Percentiles rank a stretch among this genome's conserved stretches.
These are phyloP conservation scores for Heritiera littoralis DNA, from an alignment of 345 rosid species.

Conservation along the genomic window DNA sequence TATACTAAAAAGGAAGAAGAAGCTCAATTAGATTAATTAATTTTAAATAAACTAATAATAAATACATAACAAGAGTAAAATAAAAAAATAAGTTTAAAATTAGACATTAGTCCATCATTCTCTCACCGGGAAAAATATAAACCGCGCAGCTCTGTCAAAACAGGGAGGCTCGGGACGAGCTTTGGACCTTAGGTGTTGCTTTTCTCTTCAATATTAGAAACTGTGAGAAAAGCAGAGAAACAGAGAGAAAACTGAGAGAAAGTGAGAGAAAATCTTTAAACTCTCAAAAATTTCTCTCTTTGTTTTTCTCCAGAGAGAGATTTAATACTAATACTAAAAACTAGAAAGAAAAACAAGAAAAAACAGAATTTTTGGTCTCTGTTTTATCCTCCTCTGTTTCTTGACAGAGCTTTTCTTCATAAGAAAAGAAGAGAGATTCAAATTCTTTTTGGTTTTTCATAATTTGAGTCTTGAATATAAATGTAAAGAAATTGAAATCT, in stretches of 20 bases:
- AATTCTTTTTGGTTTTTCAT: not conserved
- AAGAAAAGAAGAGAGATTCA: not conserved
- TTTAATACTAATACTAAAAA: not conserved
- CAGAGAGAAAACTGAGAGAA: slow-evolving; percentile 38
- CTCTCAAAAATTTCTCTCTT: slow-evolving; percentile 22
- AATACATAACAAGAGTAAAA: not conserved
- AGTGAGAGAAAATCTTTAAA: slow-evolving; percentile 38
- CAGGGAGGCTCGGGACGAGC: slow-evolving; percentile 70
- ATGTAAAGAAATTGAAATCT: slow-evolving; percentile 4
- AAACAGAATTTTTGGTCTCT: slow-evolving; percentile 7
- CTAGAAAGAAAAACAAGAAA: not conserved
- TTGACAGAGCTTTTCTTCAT: slow-evolving; percentile 4
- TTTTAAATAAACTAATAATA: slow-evolving; percentile 1
- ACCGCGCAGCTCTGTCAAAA: slow-evolving; percentile 25
- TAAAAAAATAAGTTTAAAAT: slow-evolving; percentile 22
- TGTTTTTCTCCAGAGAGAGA: slow-evolving; percentile 10
- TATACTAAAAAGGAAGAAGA: not conserved
- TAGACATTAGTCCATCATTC: slow-evolving; percentile 35
- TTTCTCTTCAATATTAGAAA: slow-evolving; percentile 39
- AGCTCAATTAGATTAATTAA: not conserved
- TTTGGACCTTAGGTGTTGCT: slow-evolving; percentile 40
- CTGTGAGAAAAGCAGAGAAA: slow-evolving; percentile 20
- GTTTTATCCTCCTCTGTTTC: slow-evolving; percentile 15
- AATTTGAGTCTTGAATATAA: not conserved
- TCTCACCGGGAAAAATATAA: slow-evolving; percentile 27